phyloP scores from a whole-genome alignment of 148 eudicot species.

The Selenicereus undatus region DNA sequence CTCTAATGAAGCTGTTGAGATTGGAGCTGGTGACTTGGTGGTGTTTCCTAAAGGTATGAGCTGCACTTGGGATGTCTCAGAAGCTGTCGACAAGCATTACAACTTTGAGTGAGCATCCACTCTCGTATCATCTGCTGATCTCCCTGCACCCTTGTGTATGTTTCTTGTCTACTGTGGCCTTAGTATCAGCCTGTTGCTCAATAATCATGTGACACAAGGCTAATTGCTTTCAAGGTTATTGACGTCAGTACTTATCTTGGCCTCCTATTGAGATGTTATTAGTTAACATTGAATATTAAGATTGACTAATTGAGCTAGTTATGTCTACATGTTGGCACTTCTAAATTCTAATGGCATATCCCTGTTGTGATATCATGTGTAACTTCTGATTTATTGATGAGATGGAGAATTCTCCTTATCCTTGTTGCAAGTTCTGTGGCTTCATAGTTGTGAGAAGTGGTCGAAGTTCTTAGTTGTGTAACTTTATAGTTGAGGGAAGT shows the following conservation, averaged over 20 bases:
- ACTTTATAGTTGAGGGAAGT: neutral
- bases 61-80: conserved; percentile 98
- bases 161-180: conserved; percentile 6
- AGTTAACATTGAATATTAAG: too few relatives aligned
- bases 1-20: conserved; percentile 67
- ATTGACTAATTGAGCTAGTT: neutral
- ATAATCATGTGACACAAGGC: conserved; percentile 4
- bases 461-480: neutral
- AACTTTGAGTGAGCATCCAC: conserved; percentile 48
- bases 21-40: conserved; percentile 91
- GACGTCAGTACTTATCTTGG: neutral
- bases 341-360: neutral
- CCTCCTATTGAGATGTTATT: neutral
- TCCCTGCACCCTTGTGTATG: neutral
- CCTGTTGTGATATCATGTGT: neutral
- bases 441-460: neutral
- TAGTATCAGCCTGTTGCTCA: neutral
- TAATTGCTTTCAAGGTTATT: neutral
- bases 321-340: neutral
- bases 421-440: neutral
- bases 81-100: conserved; percentile 88
- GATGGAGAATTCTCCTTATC: neutral
- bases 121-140: conserved; percentile 1
- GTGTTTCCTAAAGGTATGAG: conserved; percentile 90
- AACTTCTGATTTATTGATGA: neutral